Percentiles rank a stretch among this genome's conserved stretches.
Conservation (phyloP, 352 stramenopile genomes). For the Pythium biforme region DNA sequence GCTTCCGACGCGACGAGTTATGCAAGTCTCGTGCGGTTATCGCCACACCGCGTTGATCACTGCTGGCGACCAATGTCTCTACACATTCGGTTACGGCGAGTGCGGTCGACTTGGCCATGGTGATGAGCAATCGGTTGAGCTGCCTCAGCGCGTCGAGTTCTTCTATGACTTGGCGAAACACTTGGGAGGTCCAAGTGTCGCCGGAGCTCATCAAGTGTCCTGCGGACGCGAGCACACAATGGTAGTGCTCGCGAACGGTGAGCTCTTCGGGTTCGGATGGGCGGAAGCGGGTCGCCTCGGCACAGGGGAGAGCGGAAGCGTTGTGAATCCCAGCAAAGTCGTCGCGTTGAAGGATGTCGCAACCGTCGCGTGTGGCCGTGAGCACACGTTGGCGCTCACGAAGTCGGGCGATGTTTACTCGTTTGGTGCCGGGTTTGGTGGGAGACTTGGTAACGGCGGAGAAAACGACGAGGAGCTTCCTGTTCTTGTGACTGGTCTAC, state of each 20-base stretch:
- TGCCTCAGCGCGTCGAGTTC: constrained; percentile 51
- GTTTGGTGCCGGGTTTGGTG: constrained; percentile 78
- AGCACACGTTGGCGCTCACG: constrained; percentile 75
- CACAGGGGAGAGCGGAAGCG: constrained; percentile 71
- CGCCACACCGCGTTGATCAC: constrained; percentile 75
- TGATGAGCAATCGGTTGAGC: constrained; percentile 42
- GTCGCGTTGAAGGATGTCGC: constrained; percentile 41
- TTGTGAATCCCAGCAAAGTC: constrained; percentile 58
- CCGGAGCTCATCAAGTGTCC: constrained; percentile 47
- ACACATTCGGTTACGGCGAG: constrained; percentile 81
- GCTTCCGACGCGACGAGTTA: constrained; percentile 47
- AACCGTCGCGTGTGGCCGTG: constrained; percentile 72
- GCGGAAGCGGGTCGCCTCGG: constrained; percentile 80
- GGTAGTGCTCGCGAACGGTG: constrained; percentile 56
- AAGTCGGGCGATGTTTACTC: constrained; percentile 54
- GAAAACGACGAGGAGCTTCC: constrained; percentile 65
- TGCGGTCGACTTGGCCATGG: constrained; percentile 77
- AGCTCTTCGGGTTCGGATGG: constrained; percentile 85
- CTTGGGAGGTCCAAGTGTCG: constrained; percentile 16
- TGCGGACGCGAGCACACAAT: constrained; percentile 89
- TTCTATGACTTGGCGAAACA: constrained; percentile 42
- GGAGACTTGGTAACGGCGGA: constrained; percentile 63
- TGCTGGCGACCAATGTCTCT: constrained; percentile 48
- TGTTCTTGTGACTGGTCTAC: constrained; percentile 35
- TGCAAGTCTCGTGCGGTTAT: constrained; percentile 76